Percentiles rank a stretch among this genome's conserved stretches.
Conservation (phyloP, 148 eudicot genomes). For the Silene latifolia region DNA sequence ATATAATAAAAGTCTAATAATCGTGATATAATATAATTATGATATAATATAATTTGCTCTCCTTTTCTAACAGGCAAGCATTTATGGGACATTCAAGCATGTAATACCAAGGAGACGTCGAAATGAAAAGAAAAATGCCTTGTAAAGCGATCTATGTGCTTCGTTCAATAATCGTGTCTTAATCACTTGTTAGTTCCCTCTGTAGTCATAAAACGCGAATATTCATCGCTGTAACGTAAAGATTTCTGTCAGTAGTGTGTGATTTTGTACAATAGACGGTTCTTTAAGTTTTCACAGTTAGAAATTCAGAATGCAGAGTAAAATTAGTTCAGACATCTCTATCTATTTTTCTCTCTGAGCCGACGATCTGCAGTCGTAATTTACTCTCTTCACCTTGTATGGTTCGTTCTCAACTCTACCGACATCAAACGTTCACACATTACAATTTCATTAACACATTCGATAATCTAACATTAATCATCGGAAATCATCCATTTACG, state of each 20-base stretch:
- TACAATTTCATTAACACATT: too few relatives aligned
- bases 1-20: too few relatives aligned
- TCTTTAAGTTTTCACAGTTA: neutral
- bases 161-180: conserved; percentile 17
- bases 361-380: too few relatives aligned
- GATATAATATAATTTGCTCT: too few relatives aligned
- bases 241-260: too few relatives aligned
- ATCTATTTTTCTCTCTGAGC: too few relatives aligned
- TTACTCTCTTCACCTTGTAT: too few relatives aligned
- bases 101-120: conserved; percentile 42
- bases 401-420: too few relatives aligned
- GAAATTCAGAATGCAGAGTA: conserved; percentile 18
- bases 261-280: too few relatives aligned
- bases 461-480: neutral
- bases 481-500: neutral
- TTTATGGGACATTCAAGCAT: conserved; percentile 55
- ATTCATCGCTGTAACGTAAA: conserved; percentile 15
- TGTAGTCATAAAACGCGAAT: neutral
- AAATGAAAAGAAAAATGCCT: conserved; percentile 31
- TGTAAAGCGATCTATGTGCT: neutral
- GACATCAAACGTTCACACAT: too few relatives aligned
- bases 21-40: too few relatives aligned
- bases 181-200: neutral
- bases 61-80: conserved; percentile 31
- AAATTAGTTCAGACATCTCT: neutral